Conservation (phyloP, 768 basidiomycete species). For the Fistulinella prunicolor region DNA sequence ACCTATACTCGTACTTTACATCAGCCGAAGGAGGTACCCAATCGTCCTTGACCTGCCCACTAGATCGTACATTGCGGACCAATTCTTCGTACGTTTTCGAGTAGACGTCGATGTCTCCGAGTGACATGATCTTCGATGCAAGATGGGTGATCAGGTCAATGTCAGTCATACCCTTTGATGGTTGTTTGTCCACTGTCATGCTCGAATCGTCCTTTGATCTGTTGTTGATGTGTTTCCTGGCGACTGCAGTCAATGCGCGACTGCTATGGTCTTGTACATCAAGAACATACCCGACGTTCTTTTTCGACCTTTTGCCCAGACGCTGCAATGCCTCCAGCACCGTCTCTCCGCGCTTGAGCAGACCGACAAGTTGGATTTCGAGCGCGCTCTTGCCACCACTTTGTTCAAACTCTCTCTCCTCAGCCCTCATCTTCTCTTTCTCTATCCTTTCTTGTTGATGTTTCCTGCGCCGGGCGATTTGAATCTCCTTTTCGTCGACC, state of each 20-base stretch:
- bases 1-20: slow-evolving; percentile 77
- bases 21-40: slow-evolving; percentile 81
- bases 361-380: slow-evolving; percentile 63
- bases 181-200: slow-evolving; percentile 51
- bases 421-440: slow-evolving; percentile 61
- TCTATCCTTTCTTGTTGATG: slow-evolving; percentile 71
- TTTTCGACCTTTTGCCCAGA: slow-evolving; percentile 67
- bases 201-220: slow-evolving; percentile 34
- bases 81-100: slow-evolving; percentile 84
- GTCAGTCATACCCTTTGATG: slow-evolving; percentile 40
- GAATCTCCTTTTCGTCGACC: slow-evolving; percentile 80
- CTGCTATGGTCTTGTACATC: too few relatives aligned
- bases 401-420: slow-evolving; percentile 70
- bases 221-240: slow-evolving; percentile 31
- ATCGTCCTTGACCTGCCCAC: slow-evolving; percentile 60
- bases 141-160: slow-evolving; percentile 83
- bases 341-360: slow-evolving; percentile 88
- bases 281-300: slow-evolving; percentile 26
- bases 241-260: slow-evolving; percentile 1
- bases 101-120: slow-evolving; percentile 85
- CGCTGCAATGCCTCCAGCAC: slow-evolving; percentile 87
- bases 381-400: slow-evolving; percentile 62
- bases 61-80: slow-evolving; percentile 68
- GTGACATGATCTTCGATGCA: slow-evolving; percentile 83
- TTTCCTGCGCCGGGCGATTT: slow-evolving; percentile 73